Evolutionary conservation across 129 eudicot genomes (phyloP).

Genomic region (Tagetes patula): DNA sequence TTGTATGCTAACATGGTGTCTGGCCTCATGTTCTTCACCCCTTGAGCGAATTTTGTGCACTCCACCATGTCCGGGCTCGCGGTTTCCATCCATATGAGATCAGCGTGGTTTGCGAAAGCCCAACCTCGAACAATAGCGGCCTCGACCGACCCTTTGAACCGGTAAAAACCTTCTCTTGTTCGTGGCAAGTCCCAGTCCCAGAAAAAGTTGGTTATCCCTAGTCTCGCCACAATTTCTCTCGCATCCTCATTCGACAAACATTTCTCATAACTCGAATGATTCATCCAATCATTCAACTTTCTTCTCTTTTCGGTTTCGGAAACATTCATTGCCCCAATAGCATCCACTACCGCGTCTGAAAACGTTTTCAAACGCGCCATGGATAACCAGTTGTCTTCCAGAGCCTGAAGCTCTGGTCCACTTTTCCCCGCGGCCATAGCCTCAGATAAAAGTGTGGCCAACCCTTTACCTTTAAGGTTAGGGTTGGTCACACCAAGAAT

Average conservation of each 20-base stretch:
- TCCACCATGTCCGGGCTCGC: conserved; percentile 85
- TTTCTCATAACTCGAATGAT: conserved; percentile 59
- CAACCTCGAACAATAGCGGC: conserved; percentile 94
- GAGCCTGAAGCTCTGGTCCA: conserved; percentile 73
- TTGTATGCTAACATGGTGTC: conserved; percentile 89
- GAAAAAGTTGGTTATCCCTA: conserved; percentile 65
- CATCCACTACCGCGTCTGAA: conserved; percentile 67
- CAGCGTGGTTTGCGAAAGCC: conserved; percentile 80
- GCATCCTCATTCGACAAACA: conserved; percentile 76
- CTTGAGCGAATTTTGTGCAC: conserved; percentile 80
- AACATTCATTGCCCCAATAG: conserved; percentile 46
- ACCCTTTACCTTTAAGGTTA: conserved; percentile 53
- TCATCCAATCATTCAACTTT: conserved; percentile 73
- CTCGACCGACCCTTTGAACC: conserved; percentile 75
- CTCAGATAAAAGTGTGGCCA: conserved; percentile 60
- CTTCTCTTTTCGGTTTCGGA: conserved; percentile 65
- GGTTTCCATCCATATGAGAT: conserved; percentile 96
- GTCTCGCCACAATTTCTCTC: conserved; percentile 53
- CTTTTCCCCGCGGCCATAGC: conserved; percentile 77
- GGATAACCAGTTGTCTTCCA: conserved; percentile 77
- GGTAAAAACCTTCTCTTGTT: conserved; percentile 94
- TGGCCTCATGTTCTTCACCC: conserved; percentile 62
- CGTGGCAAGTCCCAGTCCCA: conserved; percentile 97
- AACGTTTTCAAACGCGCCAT: conserved; percentile 75
- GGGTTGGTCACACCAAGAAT: conserved; percentile 82